A percentile compares a stretch with the other conserved stretches of the same genome.
Conservation (phyloP, 1,284 basidiomycete species). For the Caloboletus inedulis region DNA sequence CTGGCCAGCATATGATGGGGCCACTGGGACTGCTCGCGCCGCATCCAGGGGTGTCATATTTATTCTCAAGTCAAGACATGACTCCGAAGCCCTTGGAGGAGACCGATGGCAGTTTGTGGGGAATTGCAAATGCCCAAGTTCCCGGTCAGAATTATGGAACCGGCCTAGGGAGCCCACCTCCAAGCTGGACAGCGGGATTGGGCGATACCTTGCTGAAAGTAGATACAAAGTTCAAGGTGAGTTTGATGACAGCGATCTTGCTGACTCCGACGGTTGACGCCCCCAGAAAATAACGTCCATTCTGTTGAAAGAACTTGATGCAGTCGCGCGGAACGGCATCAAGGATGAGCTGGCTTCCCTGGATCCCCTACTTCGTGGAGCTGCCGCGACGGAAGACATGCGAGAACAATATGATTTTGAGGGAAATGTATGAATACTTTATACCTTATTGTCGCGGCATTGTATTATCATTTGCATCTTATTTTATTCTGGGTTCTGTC, state of each 20-base stretch:
- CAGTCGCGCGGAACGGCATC: slow-evolving; percentile 73
- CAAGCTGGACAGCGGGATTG: slow-evolving; percentile 57
- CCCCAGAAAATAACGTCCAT: slow-evolving; percentile 72
- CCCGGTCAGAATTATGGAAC: slow-evolving; percentile 28
- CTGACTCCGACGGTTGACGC: slow-evolving; percentile 4
- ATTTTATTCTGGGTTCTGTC: slow-evolving; percentile 2
- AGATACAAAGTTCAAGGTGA: slow-evolving; percentile 77
- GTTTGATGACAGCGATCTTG: slow-evolving; percentile 20
- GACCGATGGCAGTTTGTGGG: slow-evolving; percentile 59
- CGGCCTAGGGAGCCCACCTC: slow-evolving; percentile 47
- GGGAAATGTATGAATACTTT: slow-evolving; percentile 38
- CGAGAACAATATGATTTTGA: slow-evolving; percentile 49
- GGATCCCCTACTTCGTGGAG: slow-evolving; percentile 69
- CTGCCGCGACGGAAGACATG: slow-evolving; percentile 39
- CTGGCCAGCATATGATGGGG: slow-evolving; percentile 71
- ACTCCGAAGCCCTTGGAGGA: slow-evolving; percentile 38
- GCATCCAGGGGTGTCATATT: slow-evolving; percentile 76
- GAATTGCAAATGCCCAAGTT: slow-evolving; percentile 56
- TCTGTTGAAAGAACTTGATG: slow-evolving; percentile 79
- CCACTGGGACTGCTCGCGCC: slow-evolving; percentile 68
- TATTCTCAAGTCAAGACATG: slow-evolving; percentile 49
- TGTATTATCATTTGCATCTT: slow-evolving; percentile 26
- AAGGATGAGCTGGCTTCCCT: slow-evolving; percentile 77
- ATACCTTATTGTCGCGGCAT: slow-evolving; percentile 18
- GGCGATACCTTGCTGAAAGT: slow-evolving; percentile 76